Percentiles rank a stretch among this genome's conserved stretches.
Evolutionary conservation across 441 rosid species (phyloP).

Genomic region (Bruguiera hainesii): DNA sequence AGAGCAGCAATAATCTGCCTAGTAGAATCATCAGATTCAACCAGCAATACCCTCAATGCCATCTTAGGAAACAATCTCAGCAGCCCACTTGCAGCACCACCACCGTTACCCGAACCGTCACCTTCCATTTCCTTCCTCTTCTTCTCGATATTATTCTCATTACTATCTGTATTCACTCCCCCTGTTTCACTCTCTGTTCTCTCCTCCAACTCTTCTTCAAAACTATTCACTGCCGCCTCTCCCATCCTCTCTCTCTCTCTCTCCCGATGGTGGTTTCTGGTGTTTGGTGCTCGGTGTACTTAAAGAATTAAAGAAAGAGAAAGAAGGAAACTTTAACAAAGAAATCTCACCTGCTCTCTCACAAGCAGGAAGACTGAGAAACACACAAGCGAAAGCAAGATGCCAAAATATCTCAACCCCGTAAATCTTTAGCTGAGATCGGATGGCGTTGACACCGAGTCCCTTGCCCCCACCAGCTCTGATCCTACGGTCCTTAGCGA

Average conservation of each 20-base stretch:
- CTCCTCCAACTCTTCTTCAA: conserved; percentile 5
- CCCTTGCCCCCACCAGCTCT: conserved; percentile 4
- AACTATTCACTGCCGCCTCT: conserved; percentile 10
- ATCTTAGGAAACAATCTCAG: conserved; percentile 56
- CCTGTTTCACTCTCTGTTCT: neutral
- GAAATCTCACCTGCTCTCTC: neutral
- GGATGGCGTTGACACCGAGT: conserved; percentile 15
- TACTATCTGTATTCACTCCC: neutral
- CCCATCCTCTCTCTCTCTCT: conserved; percentile 7
- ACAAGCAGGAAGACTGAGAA: neutral
- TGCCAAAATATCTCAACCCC: conserved; percentile 23
- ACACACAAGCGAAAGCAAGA: neutral
- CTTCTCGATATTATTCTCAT: neutral
- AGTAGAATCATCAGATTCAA: conserved; percentile 94
- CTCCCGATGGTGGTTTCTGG: no score
- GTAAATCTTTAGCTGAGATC: conserved; percentile 11
- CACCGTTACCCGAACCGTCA: neutral
- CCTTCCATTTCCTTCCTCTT: neutral
- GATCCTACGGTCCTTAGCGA: conserved; percentile 22
- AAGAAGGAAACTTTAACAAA: no score
- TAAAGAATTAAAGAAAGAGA: no score
- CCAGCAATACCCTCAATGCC: conserved; percentile 67
- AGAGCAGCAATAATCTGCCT: conserved; percentile 82
- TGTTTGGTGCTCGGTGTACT: no score
- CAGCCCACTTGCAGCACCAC: conserved; percentile 9